phyloP scores from a whole-genome alignment of 805 yeast species.

The Myxozyma neotropica region DNA sequence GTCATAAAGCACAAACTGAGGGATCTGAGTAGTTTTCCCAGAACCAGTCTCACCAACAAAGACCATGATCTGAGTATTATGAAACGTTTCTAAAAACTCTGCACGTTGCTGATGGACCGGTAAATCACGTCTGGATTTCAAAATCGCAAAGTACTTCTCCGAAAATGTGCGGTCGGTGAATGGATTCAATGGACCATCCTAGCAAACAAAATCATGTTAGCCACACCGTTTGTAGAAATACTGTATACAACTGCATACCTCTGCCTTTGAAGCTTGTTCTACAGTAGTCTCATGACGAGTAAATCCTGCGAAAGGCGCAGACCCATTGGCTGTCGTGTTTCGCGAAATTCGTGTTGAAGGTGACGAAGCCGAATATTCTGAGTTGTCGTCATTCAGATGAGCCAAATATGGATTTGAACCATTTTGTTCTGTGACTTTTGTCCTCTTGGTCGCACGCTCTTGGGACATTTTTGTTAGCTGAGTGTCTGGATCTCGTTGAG shows the following conservation, averaged over 20 bases:
- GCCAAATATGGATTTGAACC: slow-evolving; percentile 41
- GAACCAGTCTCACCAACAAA: slow-evolving; percentile 99
- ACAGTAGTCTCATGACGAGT: slow-evolving; percentile 42
- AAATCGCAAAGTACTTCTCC: slow-evolving; percentile 72
- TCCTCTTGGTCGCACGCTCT: slow-evolving; percentile 25
- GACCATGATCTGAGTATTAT: slow-evolving; percentile 89
- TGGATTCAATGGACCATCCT: slow-evolving; percentile 62
- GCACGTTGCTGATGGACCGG: slow-evolving; percentile 94
- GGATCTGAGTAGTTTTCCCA: slow-evolving; percentile 98
- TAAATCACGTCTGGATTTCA: slow-evolving; percentile 76
- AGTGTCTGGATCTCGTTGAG: too few species aligned
- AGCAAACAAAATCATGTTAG: slow-evolving; percentile 40
- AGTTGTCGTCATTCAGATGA: slow-evolving; percentile 37
- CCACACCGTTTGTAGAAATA: slow-evolving; percentile 37
- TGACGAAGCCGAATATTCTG: background rate
- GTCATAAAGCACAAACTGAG: slow-evolving; percentile 90
- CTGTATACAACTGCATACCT: slow-evolving; percentile 27
- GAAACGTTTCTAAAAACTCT: slow-evolving; percentile 83
- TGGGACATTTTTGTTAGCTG: slow-evolving; percentile 4
- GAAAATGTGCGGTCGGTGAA: slow-evolving; percentile 72
- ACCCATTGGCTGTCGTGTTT: background rate
- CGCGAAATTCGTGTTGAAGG: background rate
- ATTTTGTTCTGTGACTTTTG: slow-evolving; percentile 15
- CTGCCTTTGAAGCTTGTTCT: slow-evolving; percentile 42
- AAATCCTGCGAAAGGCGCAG: slow-evolving; percentile 18